Conservation (phyloP, 164 flowering plant genomes). For the Umbellularia californica region DNA sequence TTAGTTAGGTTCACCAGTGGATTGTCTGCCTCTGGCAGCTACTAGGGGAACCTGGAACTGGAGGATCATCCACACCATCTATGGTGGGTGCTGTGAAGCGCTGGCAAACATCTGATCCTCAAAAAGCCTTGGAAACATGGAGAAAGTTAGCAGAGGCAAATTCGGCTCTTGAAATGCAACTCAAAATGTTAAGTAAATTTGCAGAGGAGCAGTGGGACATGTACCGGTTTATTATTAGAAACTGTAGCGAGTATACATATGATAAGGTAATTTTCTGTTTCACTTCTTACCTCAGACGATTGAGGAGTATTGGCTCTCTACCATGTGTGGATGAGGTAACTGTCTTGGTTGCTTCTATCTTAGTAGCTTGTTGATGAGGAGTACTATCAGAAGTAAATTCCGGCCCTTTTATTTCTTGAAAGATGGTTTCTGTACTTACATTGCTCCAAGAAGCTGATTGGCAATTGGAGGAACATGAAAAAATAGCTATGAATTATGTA, state of each 20-base stretch:
- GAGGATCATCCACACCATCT: constrained; percentile 98
- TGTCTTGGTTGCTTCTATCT: no score
- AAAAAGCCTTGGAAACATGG: constrained; percentile 64
- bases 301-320: no score
- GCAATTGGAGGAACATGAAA: neutral
- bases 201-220: constrained; percentile 65
- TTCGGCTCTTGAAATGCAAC: constrained; percentile 61
- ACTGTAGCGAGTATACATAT: constrained; percentile 51
- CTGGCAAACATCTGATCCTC: constrained; percentile 91
- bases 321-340: no score
- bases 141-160: constrained; percentile 72
- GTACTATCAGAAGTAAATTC: no score
- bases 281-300: neutral
- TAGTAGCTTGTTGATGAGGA: no score
- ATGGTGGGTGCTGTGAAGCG: constrained; percentile 98
- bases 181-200: constrained; percentile 47
- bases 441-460: neutral
- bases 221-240: constrained; percentile 43
- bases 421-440: neutral
- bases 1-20: neutral
- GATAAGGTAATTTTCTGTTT: constrained; percentile 51
- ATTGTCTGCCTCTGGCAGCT: constrained; percentile 38
- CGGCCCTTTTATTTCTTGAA: neutral
- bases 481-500: no score
- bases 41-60: constrained; percentile 96